phyloP scores from a whole-genome alignment of 176 grass and related monocot species.

The Avena insularis region DNA sequence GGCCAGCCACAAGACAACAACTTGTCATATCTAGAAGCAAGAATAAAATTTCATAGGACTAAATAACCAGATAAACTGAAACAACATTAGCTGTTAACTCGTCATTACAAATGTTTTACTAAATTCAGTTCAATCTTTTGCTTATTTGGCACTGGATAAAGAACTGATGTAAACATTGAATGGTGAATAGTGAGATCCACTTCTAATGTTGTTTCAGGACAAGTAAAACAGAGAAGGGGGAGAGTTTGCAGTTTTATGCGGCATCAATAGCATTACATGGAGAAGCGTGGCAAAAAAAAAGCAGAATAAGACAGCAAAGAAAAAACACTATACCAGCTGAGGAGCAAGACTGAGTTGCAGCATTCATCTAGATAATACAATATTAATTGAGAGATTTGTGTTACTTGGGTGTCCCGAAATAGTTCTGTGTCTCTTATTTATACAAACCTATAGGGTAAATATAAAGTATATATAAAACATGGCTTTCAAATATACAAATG shows the following conservation, averaged over 20 bases:
- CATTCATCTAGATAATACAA: background rate
- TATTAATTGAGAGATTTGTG: background rate
- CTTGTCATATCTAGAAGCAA: constrained; percentile 1
- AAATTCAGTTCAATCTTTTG: no score
- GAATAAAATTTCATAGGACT: background rate
- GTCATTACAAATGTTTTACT: no score
- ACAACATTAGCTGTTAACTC: background rate
- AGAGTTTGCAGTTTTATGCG: background rate
- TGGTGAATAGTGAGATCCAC: background rate
- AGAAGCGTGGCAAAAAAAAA: background rate
- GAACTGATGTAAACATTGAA: constrained; percentile 1
- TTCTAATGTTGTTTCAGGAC: background rate
- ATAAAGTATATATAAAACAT: background rate
- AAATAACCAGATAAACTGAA: constrained; percentile 21
- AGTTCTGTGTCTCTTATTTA: background rate
- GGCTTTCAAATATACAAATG: background rate
- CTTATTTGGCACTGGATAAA: background rate
- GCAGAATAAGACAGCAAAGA: background rate
- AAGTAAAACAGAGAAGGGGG: background rate
- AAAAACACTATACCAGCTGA: background rate
- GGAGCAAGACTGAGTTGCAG: background rate
- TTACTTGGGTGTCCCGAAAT: background rate
- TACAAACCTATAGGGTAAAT: background rate
- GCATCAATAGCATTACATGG: background rate
- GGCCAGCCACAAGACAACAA: background rate